Evolutionary conservation across 2,329 filamentous ascomycete genomes (phyloP).

Genomic region (Cladosporium sp.): DNA sequence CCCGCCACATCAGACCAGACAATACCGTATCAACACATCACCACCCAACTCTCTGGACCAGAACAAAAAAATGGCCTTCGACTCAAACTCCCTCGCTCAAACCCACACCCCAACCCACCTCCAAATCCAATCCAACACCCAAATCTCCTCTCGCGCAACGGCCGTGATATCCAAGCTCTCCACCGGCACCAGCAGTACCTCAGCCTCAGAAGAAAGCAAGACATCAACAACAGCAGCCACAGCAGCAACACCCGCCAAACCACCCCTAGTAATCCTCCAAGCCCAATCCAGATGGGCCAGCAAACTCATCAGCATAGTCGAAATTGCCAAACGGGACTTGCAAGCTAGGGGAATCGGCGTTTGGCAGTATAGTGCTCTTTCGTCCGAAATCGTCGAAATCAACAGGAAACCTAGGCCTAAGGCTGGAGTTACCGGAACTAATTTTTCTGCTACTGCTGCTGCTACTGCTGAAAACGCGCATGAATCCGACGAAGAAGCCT

Average conservation of each 20-base stretch:
- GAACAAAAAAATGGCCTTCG: conserved; percentile 20
- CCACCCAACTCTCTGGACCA: too few species aligned
- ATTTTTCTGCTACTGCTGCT: background rate
- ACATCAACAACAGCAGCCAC: background rate
- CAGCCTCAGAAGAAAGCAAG: background rate
- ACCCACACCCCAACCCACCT: conserved; percentile 24
- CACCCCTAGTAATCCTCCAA: conserved; percentile 36
- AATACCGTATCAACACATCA: too few species aligned
- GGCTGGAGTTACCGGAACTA: too few species aligned
- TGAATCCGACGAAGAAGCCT: conserved; percentile 20
- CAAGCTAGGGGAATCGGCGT: conserved; percentile 41
- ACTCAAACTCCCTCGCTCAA: conserved; percentile 16
- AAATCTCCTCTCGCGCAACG: conserved; percentile 28
- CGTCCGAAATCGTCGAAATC: conserved; percentile 23
- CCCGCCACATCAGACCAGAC: too few species aligned
- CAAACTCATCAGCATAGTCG: conserved; percentile 65
- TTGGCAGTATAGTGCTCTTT: conserved; percentile 35
- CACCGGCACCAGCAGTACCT: background rate
- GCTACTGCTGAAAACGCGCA: conserved; percentile 16
- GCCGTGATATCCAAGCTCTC: conserved; percentile 23
- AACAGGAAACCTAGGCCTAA: conserved; percentile 16
- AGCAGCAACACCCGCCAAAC: conserved; percentile 19
- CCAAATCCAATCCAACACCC: conserved; percentile 25
- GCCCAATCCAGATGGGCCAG: conserved; percentile 41
- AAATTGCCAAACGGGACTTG: conserved; percentile 48